These are phyloP conservation scores for Endocarpon pusillum DNA, from an alignment of 495 filamentous ascomycete genomes.

Conservation along the genomic window DNA sequence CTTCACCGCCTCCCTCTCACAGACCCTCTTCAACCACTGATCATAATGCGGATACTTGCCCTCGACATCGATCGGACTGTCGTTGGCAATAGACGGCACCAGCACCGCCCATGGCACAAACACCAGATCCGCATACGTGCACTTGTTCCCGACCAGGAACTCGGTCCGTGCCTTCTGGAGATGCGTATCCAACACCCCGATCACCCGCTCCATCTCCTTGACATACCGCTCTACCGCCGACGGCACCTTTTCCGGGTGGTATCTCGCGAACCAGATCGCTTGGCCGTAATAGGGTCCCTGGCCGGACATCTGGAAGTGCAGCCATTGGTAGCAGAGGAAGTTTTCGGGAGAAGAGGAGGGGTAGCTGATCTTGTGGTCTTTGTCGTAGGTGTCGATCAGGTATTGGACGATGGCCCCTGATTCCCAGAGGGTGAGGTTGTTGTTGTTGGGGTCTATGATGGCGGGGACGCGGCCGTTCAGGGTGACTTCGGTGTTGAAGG, in stretches of 20 bases:
- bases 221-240: slow-evolving; percentile 25
- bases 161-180: slow-evolving; percentile 13
- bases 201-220: slow-evolving; percentile 24
- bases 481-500: slow-evolving; percentile 35
- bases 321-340: slow-evolving; percentile 22
- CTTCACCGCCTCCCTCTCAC: slow-evolving; percentile 9
- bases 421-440: slow-evolving; percentile 40
- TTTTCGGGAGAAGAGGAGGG: slow-evolving; percentile 18
- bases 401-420: slow-evolving; percentile 47
- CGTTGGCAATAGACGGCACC: slow-evolving; percentile 3
- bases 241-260: slow-evolving; percentile 21
- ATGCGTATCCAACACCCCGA: slow-evolving; percentile 22
- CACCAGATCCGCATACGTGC: slow-evolving; percentile 28
- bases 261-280: slow-evolving; percentile 20
- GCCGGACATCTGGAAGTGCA: slow-evolving; percentile 27
- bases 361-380: slow-evolving; percentile 31
- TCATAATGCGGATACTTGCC: slow-evolving; percentile 15
- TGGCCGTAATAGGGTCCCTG: slow-evolving; percentile 35
- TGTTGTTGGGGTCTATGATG: slow-evolving; percentile 39
- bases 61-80: slow-evolving; percentile 4
- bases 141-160: slow-evolving; percentile 36
- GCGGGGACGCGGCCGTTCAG: slow-evolving; percentile 47
- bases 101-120: slow-evolving; percentile 24
- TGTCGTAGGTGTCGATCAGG: slow-evolving; percentile 43
- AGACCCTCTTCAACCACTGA: slow-evolving; percentile 15